Conservation (phyloP, 441 rosid species). For the Kokia cookei region DNA sequence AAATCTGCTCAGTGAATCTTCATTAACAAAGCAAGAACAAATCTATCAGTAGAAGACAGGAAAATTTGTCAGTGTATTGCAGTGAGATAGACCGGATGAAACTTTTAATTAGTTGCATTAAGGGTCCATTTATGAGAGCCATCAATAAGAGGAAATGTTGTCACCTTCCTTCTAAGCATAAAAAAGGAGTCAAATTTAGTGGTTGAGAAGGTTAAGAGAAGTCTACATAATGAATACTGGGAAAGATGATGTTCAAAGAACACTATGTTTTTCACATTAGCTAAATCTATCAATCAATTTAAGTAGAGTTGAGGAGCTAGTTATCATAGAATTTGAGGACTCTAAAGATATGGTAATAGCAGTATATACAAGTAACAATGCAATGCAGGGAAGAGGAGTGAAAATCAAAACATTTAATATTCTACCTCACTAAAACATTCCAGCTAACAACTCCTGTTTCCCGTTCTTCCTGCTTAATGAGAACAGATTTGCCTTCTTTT, state of each 20-base stretch:
- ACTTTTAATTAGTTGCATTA: not conserved
- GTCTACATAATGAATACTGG: not conserved
- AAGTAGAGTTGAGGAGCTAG: not conserved
- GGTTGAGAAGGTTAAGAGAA: not conserved
- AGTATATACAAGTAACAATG: not conserved
- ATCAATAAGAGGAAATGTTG: not conserved
- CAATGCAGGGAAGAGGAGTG: not conserved
- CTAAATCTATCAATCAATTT: not conserved
- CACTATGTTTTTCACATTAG: not conserved
- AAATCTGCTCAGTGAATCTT: not conserved
- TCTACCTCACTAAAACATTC: slow-evolving; percentile 77
- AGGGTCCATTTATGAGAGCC: not conserved
- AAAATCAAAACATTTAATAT: slow-evolving; percentile 12
- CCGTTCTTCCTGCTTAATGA: slow-evolving; percentile 94
- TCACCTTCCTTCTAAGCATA: not conserved
- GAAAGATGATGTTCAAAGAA: not conserved
- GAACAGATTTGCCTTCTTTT: slow-evolving; percentile 81
- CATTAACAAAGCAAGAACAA: not conserved
- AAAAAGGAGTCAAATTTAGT: not conserved
- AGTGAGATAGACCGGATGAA: not conserved
- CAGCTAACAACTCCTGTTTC: slow-evolving; percentile 94
- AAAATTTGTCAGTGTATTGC: not conserved
- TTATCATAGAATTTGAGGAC: not conserved
- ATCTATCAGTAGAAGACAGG: not conserved
- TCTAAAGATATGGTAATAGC: not conserved